A percentile compares a stretch with the other conserved stretches of the same genome.
Evolutionary conservation across 2,329 filamentous ascomycete genomes (phyloP).

Genomic region (Colletotrichum noveboracense): DNA sequence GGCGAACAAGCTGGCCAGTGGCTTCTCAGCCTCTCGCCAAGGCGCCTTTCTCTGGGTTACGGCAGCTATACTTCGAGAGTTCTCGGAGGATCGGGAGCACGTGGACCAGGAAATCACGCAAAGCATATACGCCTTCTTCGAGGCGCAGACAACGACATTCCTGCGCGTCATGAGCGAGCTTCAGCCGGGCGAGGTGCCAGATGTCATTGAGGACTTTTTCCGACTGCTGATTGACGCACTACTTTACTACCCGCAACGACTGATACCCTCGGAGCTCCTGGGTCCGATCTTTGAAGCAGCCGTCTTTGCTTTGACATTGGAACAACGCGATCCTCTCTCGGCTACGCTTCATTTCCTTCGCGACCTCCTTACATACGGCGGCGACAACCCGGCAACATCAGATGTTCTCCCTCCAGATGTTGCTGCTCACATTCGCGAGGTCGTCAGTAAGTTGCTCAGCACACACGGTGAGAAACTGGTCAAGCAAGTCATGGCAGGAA

Average conservation of each 20-base stretch:
- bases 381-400: slow-evolving; percentile 72
- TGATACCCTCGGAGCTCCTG: slow-evolving; percentile 81
- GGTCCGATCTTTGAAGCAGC: slow-evolving; percentile 86
- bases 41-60: slow-evolving; percentile 99
- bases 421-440: slow-evolving; percentile 71
- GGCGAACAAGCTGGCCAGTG: slow-evolving; percentile 85
- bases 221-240: slow-evolving; percentile 89
- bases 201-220: slow-evolving; percentile 96
- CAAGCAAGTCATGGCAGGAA: slow-evolving; percentile 90
- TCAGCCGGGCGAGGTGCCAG: slow-evolving; percentile 74
- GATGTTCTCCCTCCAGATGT: slow-evolving; percentile 61
- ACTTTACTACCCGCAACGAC: slow-evolving; percentile 87
- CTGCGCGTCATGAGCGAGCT: slow-evolving; percentile 88
- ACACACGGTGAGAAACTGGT: slow-evolving; percentile 79
- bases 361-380: slow-evolving; percentile 88
- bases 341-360: slow-evolving; percentile 92
- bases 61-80: slow-evolving; percentile 91
- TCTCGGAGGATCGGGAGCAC: slow-evolving; percentile 86
- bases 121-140: slow-evolving; percentile 93
- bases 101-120: slow-evolving; percentile 83
- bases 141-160: slow-evolving; percentile 90
- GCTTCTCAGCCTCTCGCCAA: slow-evolving; percentile 85
- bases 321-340: slow-evolving; percentile 90
- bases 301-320: slow-evolving; percentile 82
- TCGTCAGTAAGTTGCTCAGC: slow-evolving; percentile 75